Evolutionary conservation across 1,284 basidiomycete species (phyloP).

Genomic region (Wallemia mellicola): DNA sequence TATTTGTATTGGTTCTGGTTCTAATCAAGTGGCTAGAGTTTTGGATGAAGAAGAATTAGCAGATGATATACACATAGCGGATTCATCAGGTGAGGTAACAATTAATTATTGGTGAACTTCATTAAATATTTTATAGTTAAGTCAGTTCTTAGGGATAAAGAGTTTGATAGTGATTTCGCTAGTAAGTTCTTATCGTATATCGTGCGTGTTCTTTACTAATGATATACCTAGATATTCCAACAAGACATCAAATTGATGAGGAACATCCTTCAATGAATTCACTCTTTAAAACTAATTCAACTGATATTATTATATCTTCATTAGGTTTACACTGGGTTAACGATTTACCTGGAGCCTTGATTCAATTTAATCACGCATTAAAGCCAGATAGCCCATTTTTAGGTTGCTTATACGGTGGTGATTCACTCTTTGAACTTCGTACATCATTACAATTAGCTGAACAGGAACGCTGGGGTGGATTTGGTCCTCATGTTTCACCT

Average conservation of each 20-base stretch:
- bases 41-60: slow-evolving; percentile 3
- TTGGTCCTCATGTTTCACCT: slow-evolving; percentile 36
- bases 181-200: slow-evolving; percentile 19
- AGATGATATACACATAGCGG: slow-evolving; percentile 52
- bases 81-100: slow-evolving; percentile 37
- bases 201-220: not conserved
- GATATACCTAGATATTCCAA: slow-evolving; percentile 31
- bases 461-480: slow-evolving; percentile 74
- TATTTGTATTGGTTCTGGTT: slow-evolving; percentile 13
- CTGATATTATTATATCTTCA: slow-evolving; percentile 77
- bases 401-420: slow-evolving; percentile 79
- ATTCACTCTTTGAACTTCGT: slow-evolving; percentile 78
- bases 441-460: slow-evolving; percentile 80
- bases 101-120: not conserved
- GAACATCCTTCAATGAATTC: slow-evolving; percentile 30
- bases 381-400: slow-evolving; percentile 83
- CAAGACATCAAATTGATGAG: slow-evolving; percentile 44
- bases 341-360: slow-evolving; percentile 71
- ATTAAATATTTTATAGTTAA: slow-evolving; percentile 19
- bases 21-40: slow-evolving; percentile 9
- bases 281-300: slow-evolving; percentile 33
- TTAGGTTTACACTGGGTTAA: slow-evolving; percentile 91
- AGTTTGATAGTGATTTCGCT: slow-evolving; percentile 31
- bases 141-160: slow-evolving; percentile 37
- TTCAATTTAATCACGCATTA: slow-evolving; percentile 62